Evolutionary conservation across 441 rosid species (phyloP).

Genomic region (Cnidoscolus chayamansa): DNA sequence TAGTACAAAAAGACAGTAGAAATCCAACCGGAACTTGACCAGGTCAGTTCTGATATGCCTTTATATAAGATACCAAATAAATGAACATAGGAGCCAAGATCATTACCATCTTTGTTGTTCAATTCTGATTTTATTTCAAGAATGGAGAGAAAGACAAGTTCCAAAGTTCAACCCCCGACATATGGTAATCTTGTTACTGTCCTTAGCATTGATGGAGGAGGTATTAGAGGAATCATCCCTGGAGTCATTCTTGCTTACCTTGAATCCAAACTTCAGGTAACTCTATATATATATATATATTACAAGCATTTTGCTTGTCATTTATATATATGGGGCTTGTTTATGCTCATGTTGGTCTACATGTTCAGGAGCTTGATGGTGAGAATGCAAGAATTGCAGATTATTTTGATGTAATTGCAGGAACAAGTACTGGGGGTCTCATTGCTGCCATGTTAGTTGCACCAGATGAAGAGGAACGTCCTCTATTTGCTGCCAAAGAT

Average conservation of each 20-base stretch:
- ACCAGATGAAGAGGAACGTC: slow-evolving; percentile 48
- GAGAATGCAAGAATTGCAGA: slow-evolving; percentile 56
- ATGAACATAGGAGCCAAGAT: neutral
- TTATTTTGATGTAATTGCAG: slow-evolving; percentile 55
- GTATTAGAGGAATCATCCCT: slow-evolving; percentile 40
- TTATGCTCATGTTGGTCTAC: neutral
- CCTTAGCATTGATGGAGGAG: slow-evolving; percentile 47
- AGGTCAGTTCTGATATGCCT: neutral
- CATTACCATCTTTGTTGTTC: neutral
- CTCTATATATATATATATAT: neutral
- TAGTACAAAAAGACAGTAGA: neutral
- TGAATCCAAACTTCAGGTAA: slow-evolving; percentile 51
- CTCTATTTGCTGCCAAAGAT: slow-evolving; percentile 52
- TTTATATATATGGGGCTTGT: neutral
- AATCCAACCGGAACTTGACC: neutral
- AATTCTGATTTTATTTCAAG: neutral
- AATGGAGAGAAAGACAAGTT: slow-evolving; percentile 32
- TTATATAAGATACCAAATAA: neutral
- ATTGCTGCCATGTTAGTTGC: slow-evolving; percentile 54
- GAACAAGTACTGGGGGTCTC: slow-evolving; percentile 66
- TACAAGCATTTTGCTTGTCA: neutral
- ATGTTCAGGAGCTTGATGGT: slow-evolving; percentile 48
- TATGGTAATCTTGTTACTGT: slow-evolving; percentile 39
- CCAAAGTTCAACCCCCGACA: slow-evolving; percentile 28
- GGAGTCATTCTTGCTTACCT: slow-evolving; percentile 41